Evolutionary conservation across 2,329 filamentous ascomycete species (phyloP), one percentile per base, ranked within the genome.

Genomic region (Claviceps lovelessii): DNA sequence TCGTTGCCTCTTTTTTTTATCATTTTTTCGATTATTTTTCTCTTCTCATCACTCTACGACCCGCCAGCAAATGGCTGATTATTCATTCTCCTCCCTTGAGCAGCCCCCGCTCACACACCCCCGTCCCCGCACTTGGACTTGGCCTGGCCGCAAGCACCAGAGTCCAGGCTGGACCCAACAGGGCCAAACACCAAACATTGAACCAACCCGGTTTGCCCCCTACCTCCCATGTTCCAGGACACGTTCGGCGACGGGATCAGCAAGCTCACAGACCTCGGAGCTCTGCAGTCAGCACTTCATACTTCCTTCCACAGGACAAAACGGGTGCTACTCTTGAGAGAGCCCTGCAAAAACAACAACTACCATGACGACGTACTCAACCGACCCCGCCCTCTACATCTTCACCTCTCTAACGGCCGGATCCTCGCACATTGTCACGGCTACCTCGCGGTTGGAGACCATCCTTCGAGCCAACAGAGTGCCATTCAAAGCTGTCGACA

Each of bases 341-440:
- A 29, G 46, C 15, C 4, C 15, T n/a, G 45, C 15, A 17, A 13
- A 49, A 23, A 23, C 23, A 23, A 23, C 17, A 7, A 19, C 47
- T 31, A 13, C 47, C 58, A 71, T 71, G 65, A 67, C 68, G 49
- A 71, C 74, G 53, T 78, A 74, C 66, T 75, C 74, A 60, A 76
- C 74, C 61, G 85, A 88, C 68, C 80, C 85, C 51, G 77, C 84
- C 33, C 83, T 98, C 58, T 98, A 93, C 74, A 86, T 98, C 63
- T 96, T 94, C 74, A 97, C 93, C 57, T 97, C 91, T 53, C 79
- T 98, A 55, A 97, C 93, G 23, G 88, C 93, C 56, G 93, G 93
- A 60, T 95, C 90, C 45, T 95, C 90, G 29, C 90, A 96, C 70
- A 95, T 97, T 68, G 84, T 97, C 65, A 97, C 93, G 45, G 93